phyloP scores from a whole-genome alignment of 2,329 filamentous ascomycete species.

The Xylaria sp. region DNA sequence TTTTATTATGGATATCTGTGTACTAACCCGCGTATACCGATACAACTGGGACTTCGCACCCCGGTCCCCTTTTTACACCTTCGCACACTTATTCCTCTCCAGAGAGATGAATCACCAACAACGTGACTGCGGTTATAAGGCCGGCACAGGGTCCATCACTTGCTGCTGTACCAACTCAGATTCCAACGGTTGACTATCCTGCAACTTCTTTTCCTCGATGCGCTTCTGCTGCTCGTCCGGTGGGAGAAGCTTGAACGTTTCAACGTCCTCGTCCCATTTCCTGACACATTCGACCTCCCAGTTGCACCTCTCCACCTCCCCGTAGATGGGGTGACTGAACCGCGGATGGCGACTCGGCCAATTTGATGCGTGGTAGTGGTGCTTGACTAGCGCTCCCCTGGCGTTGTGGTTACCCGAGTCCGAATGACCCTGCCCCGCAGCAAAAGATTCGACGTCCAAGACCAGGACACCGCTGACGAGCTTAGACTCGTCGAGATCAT shows the following conservation, averaged over 20 bases:
- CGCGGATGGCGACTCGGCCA: slow-evolving; percentile 70
- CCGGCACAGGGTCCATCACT: no score
- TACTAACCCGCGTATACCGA: no score
- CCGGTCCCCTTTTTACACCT: no score
- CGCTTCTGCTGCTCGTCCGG: slow-evolving; percentile 60
- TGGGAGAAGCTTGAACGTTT: slow-evolving; percentile 59
- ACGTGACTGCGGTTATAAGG: no score
- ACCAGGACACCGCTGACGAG: slow-evolving; percentile 67
- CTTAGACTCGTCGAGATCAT: slow-evolving; percentile 67
- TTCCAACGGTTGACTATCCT: slow-evolving; percentile 31
- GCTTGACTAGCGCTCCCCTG: slow-evolving; percentile 67
- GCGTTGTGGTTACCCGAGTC: slow-evolving; percentile 72
- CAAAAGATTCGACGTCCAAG: slow-evolving; percentile 71
- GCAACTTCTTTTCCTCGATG: slow-evolving; percentile 42
- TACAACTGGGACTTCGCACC: no score
- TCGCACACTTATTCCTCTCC: no score
- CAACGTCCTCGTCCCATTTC: slow-evolving; percentile 67
- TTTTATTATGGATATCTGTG: no score
- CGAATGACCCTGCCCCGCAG: slow-evolving; percentile 67
- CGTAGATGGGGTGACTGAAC: slow-evolving; percentile 69
- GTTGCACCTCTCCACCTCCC: slow-evolving; percentile 72
- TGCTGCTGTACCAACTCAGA: not conserved
- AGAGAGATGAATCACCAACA: no score
- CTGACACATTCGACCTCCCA: slow-evolving; percentile 67
- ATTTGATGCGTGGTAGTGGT: slow-evolving; percentile 74